Evolutionary conservation across 2,329 filamentous ascomycete species (phyloP).

Genomic region (Lachnellula willkommii): DNA sequence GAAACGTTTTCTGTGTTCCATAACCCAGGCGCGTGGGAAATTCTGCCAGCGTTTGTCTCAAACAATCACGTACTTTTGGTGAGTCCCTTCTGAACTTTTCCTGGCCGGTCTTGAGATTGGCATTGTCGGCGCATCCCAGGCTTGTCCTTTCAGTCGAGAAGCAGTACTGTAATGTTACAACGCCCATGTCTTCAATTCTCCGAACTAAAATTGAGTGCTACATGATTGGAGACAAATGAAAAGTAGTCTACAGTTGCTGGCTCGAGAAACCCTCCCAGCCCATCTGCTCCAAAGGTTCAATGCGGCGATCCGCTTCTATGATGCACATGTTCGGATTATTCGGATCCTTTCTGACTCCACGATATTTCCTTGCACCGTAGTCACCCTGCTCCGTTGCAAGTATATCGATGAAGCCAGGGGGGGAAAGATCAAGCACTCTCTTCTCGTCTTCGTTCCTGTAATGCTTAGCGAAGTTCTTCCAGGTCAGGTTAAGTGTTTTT

Average conservation of each 20-base stretch:
- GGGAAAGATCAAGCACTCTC: not conserved
- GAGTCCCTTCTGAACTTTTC: too few species aligned
- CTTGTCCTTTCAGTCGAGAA: too few species aligned
- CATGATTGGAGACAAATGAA: not conserved
- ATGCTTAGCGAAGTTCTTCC: not conserved
- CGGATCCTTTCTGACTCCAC: not conserved
- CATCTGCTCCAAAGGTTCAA: conserved; percentile 2
- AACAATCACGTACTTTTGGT: too few species aligned
- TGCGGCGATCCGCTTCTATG: not conserved
- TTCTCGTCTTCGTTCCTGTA: not conserved
- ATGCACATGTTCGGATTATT: not conserved
- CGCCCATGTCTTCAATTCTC: too few species aligned
- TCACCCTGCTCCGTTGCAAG: conserved; percentile 1
- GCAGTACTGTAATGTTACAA: too few species aligned
- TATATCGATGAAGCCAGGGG: not conserved
- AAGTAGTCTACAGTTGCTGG: conserved; percentile 1
- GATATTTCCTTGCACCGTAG: not conserved
- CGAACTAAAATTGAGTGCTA: too few species aligned
- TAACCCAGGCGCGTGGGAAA: too few species aligned
- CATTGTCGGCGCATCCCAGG: too few species aligned
- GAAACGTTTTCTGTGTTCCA: too few species aligned
- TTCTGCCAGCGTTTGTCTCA: too few species aligned
- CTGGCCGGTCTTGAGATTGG: too few species aligned
- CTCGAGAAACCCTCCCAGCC: conserved; percentile 3
- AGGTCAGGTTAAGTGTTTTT: not conserved